A percentile compares a stretch with the other conserved stretches of the same genome.
Conservation (phyloP, 2,329 filamentous ascomycete genomes). For the Ophiostoma novo-ulmi region DNA sequence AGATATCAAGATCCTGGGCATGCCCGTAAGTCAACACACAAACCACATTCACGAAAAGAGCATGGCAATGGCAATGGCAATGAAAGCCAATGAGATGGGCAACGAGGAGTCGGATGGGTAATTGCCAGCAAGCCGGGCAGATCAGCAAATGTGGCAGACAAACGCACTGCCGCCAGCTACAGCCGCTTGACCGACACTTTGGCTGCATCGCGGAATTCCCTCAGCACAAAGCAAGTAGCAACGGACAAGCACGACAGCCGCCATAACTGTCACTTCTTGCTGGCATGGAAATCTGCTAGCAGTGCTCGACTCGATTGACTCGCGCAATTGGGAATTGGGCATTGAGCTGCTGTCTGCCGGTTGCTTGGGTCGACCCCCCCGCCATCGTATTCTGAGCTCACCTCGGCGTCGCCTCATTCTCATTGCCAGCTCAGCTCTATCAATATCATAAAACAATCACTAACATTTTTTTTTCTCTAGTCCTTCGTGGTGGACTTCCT, state of each 20-base stretch:
- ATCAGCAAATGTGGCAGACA: not conserved
- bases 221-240: conserved; percentile 25
- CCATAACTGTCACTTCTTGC: not conserved
- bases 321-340: conserved; percentile 18
- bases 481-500: conserved; percentile 97
- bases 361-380: not conserved
- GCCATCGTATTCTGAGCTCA: not conserved
- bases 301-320: not conserved
- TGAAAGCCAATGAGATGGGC: not conserved
- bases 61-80: not conserved
- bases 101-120: not conserved
- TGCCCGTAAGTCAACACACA: conserved; percentile 52
- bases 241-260: not conserved
- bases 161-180: not conserved
- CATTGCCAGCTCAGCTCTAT: not conserved
- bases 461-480: conserved; percentile 48
- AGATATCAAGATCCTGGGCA: conserved; percentile 58
- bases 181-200: conserved; percentile 21
- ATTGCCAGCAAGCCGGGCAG: not conserved
- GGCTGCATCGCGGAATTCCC: conserved; percentile 29
- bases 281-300: not conserved
- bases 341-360: not conserved
- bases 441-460: not conserved
- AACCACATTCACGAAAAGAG: not conserved
- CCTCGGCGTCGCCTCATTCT: not conserved